Percentiles rank a stretch among this genome's conserved stretches.
phyloP scores from a whole-genome alignment of 768 basidiomycete genomes.

The Lactarius hatsudake region DNA sequence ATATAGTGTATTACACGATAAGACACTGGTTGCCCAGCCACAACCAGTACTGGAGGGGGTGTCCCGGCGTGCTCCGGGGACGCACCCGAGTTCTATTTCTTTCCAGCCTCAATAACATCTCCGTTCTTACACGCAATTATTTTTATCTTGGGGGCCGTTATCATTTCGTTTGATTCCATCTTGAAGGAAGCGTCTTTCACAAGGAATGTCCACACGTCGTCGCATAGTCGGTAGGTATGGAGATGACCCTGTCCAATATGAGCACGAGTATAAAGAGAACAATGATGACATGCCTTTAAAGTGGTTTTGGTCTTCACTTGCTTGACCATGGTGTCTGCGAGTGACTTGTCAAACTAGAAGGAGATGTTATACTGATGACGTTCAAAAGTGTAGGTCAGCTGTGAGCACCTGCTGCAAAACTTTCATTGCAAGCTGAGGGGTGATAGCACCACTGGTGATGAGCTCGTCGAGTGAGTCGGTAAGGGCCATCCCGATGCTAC shows the following conservation, averaged over 20 bases:
- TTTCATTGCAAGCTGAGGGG: slow-evolving; percentile 97
- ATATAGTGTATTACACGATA: slow-evolving; percentile 20
- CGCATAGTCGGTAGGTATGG: slow-evolving; percentile 87
- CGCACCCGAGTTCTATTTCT: slow-evolving; percentile 49
- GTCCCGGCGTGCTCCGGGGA: neutral
- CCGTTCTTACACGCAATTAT: slow-evolving; percentile 99
- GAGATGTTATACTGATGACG: slow-evolving; percentile 5
- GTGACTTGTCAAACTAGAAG: slow-evolving; percentile 88
- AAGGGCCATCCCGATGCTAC: slow-evolving; percentile 93
- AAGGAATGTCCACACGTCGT: slow-evolving; percentile 99
- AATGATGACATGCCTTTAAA: slow-evolving; percentile 64
- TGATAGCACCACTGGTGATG: slow-evolving; percentile 94
- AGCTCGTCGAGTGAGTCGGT: slow-evolving; percentile 98
- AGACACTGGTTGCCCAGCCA: neutral
- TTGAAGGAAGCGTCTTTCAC: slow-evolving; percentile 92
- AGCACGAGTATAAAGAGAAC: slow-evolving; percentile 1
- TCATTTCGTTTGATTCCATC: slow-evolving; percentile 87
- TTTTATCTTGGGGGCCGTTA: slow-evolving; percentile 78
- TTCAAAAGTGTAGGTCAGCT: slow-evolving; percentile 4
- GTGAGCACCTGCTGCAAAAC: slow-evolving; percentile 85
- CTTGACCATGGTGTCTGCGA: slow-evolving; percentile 90
- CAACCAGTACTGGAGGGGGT: neutral
- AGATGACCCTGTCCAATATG: slow-evolving; percentile 62
- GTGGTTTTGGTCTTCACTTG: slow-evolving; percentile 94
- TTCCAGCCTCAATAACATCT: slow-evolving; percentile 78